These are phyloP conservation scores for Tephrocybe sp. DNA, from an alignment of 768 basidiomycete genomes.

Conservation along the genomic window DNA sequence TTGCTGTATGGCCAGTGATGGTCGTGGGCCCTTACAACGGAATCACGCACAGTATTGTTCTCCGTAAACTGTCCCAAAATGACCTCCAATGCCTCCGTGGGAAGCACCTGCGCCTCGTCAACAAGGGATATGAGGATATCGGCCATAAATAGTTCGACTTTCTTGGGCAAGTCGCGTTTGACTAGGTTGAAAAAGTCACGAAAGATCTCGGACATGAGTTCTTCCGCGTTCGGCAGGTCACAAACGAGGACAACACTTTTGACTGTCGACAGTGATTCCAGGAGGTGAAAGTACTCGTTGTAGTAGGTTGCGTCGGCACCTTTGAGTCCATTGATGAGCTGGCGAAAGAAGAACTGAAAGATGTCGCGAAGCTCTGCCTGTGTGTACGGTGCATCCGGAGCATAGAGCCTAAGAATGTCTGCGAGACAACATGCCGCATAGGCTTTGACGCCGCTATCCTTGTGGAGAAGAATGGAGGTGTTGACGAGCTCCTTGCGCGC, in stretches of 20 bases:
- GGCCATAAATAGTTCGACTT: slow-evolving; percentile 82
- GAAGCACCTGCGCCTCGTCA: slow-evolving; percentile 82
- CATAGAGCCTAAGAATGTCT: slow-evolving; percentile 90
- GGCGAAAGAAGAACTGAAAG: slow-evolving; percentile 94
- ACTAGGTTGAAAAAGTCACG: slow-evolving; percentile 81
- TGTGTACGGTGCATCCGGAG: slow-evolving; percentile 96
- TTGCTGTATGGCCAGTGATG: neutral
- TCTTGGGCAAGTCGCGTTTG: slow-evolving; percentile 69
- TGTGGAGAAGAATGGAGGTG: slow-evolving; percentile 84
- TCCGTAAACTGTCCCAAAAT: slow-evolving; percentile 86
- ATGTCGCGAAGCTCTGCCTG: slow-evolving; percentile 89
- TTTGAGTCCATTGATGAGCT: slow-evolving; percentile 74
- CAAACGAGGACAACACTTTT: slow-evolving; percentile 94
- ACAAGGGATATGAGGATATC: slow-evolving; percentile 89
- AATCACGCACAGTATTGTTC: slow-evolving; percentile 61
- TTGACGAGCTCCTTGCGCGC: slow-evolving; percentile 81
- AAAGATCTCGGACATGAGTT: slow-evolving; percentile 82
- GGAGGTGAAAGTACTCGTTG: slow-evolving; percentile 91
- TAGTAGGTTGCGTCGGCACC: slow-evolving; percentile 82
- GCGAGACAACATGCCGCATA: slow-evolving; percentile 94
- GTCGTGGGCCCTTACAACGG: neutral
- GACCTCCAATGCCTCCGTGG: slow-evolving; percentile 74
- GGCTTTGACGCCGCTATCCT: slow-evolving; percentile 94
- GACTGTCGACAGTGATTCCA: slow-evolving; percentile 90
- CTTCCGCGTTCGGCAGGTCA: slow-evolving; percentile 86